Evolutionary conservation across 306 rosid genomes (phyloP).

Genomic region (Neltuma alba): DNA sequence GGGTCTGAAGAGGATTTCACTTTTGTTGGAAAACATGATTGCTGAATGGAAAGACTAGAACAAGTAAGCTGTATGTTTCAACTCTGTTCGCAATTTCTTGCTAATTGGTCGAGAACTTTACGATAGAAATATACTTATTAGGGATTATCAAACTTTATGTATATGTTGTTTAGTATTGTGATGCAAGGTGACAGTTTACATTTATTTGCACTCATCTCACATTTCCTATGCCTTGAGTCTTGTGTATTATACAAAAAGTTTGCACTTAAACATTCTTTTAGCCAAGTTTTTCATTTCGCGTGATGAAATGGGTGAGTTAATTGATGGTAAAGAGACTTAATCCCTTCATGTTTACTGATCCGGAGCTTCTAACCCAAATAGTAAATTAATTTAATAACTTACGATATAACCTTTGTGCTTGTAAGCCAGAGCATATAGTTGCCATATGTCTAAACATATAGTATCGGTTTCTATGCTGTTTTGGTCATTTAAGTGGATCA

Average conservation of each 20-base stretch:
- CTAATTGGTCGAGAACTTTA: too few species aligned
- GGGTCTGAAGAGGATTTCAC: conserved; percentile 36
- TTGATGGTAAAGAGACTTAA: not conserved
- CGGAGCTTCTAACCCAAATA: not conserved
- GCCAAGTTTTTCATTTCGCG: not conserved
- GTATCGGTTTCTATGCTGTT: not conserved
- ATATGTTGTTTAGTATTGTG: not conserved
- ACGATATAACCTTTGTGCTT: not conserved
- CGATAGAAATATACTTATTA: not conserved
- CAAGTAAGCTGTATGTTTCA: conserved; percentile 32
- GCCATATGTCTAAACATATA: not conserved
- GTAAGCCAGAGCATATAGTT: not conserved
- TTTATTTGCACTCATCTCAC: not conserved
- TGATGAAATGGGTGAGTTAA: not conserved
- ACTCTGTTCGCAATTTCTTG: not conserved
- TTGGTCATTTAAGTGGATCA: too few species aligned
- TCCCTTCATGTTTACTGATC: not conserved
- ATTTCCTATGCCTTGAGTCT: not conserved
- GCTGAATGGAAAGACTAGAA: conserved; percentile 49
- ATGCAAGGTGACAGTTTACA: not conserved
- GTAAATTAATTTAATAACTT: too few species aligned
- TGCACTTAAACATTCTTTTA: not conserved
- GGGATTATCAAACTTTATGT: not conserved
- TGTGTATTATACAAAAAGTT: not conserved
- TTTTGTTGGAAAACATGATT: conserved; percentile 44